Evolutionary conservation across 2,329 filamentous ascomycete species (phyloP).

Genomic region (Penicillium expansum): DNA sequence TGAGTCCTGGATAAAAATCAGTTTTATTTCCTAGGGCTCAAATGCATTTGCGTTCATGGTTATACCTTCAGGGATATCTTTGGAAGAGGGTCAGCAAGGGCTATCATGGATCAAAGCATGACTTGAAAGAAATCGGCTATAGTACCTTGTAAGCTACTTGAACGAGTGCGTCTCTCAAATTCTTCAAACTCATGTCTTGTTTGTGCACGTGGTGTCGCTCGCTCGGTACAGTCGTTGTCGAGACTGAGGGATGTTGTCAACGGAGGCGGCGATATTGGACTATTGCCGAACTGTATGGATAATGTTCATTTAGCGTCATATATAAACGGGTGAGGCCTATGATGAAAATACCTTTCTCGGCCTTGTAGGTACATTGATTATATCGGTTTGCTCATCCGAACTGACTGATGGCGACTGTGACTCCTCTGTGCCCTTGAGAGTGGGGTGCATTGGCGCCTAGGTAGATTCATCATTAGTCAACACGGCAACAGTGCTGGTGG

Average conservation of each 20-base stretch:
- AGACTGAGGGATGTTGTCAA: slow-evolving; percentile 73
- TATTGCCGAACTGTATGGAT: slow-evolving; percentile 31
- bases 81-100: slow-evolving; percentile 9
- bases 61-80: slow-evolving; percentile 37
- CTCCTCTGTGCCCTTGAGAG: slow-evolving; percentile 8
- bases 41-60: slow-evolving; percentile 5
- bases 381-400: slow-evolving; percentile 8
- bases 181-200: slow-evolving; percentile 71
- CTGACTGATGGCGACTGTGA: slow-evolving; percentile 11
- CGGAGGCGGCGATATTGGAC: slow-evolving; percentile 62
- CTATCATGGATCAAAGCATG: slow-evolving; percentile 5
- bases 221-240: slow-evolving; percentile 63
- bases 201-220: slow-evolving; percentile 77
- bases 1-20: slow-evolving; percentile 34
- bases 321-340: background rate
- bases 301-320: background rate
- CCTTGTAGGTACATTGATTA: slow-evolving; percentile 5
- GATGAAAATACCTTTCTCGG: slow-evolving; percentile 16
- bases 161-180: slow-evolving; percentile 53
- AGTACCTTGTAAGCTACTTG: slow-evolving; percentile 75
- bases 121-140: slow-evolving; percentile 34
- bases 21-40: slow-evolving; percentile 25
- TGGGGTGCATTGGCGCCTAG: slow-evolving; percentile 3
- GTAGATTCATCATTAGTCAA: slow-evolving; percentile 4
- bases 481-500: background rate